phyloP scores from a whole-genome alignment of 805 yeast genomes.

The Yarrowia phangngaensis region DNA sequence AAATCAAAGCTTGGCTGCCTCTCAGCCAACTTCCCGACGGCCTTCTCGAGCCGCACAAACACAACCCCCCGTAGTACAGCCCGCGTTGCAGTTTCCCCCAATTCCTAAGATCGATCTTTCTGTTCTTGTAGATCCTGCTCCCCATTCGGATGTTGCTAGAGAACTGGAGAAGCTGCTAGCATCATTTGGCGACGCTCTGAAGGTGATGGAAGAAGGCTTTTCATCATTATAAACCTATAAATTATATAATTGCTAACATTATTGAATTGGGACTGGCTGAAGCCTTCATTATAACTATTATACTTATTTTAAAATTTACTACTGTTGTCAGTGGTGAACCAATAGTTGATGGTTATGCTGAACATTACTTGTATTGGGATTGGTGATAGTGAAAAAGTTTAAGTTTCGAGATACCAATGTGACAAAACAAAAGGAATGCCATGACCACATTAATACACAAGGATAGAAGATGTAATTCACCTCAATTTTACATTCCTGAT shows the following conservation, averaged over 20 bases:
- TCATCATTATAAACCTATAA: slow-evolving; percentile 8
- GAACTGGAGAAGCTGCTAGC: slow-evolving; percentile 39
- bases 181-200: slow-evolving; percentile 35
- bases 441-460: too few relatives aligned
- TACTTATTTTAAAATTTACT: slow-evolving; percentile 4
- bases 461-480: too few relatives aligned
- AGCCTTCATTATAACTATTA: background rate
- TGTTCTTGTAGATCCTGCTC: slow-evolving; percentile 42
- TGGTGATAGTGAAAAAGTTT: too few relatives aligned
- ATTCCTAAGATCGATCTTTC: slow-evolving; percentile 40
- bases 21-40: slow-evolving; percentile 16
- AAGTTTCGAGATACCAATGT: too few relatives aligned
- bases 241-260: slow-evolving; percentile 23
- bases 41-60: slow-evolving; percentile 19
- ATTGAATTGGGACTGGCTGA: background rate
- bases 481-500: too few relatives aligned
- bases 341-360: too few relatives aligned
- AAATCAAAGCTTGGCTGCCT: background rate
- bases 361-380: too few relatives aligned
- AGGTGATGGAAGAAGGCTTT: slow-evolving; percentile 28
- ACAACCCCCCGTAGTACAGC: slow-evolving; percentile 17
- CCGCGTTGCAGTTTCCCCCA: slow-evolving; percentile 27
- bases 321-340: too few relatives aligned
- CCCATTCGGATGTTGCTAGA: slow-evolving; percentile 36
- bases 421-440: too few relatives aligned